Base-by-base conservation (phyloP, 805 yeast genomes). In the Novakomyces olei region DNA sequence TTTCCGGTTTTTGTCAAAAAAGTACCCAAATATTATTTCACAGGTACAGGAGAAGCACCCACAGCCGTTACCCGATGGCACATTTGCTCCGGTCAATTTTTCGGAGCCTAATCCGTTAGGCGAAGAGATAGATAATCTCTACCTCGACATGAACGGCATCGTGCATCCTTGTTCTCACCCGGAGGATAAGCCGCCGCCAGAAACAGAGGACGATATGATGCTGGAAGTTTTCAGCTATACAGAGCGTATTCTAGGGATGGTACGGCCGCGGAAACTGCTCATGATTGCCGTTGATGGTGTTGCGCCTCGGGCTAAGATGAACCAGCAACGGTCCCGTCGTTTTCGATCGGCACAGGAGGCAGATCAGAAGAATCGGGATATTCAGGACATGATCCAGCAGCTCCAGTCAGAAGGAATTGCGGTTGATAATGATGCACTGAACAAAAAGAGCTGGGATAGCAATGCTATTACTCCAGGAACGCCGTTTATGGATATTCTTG, bases 81-180 rank as follows among this genome's bases (percentile, higher is more conserved):
- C 65, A 5, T 60, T 56, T 19, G 63, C 67, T 31, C 91, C 81
- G 0, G 62, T 75, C 3, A 65, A 63, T 41, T 81, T 77, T 49
- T 48, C 68, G 15, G 66, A 69, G 33, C 73, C 88, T 8, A 88
- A 88, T 50, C 92, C 92, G 3, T 88, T 88, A 53, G 98, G 96
- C 18, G 99, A 88, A 55, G 33, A 30, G 24, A 57, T 81, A 30
- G 96, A 88, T 50, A 88, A 88, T 49, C 54, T 88, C 32, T 88
- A 88, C 49, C 60, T 88, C 40, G 99, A 88, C 55, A 88, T 88
- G 98, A 88, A 88, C 50, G 98, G 96, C 59, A 88, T 88, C 47
- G 98, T 88, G 4, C 99, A 88, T 58, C 98, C 98, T 1, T 88
- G 96, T 60, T 75, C 95, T 2, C 99, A 88, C 52, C 99, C 99